Conservation (phyloP, 2,329 filamentous ascomycete species). For the Sporothrix brasiliensis region DNA sequence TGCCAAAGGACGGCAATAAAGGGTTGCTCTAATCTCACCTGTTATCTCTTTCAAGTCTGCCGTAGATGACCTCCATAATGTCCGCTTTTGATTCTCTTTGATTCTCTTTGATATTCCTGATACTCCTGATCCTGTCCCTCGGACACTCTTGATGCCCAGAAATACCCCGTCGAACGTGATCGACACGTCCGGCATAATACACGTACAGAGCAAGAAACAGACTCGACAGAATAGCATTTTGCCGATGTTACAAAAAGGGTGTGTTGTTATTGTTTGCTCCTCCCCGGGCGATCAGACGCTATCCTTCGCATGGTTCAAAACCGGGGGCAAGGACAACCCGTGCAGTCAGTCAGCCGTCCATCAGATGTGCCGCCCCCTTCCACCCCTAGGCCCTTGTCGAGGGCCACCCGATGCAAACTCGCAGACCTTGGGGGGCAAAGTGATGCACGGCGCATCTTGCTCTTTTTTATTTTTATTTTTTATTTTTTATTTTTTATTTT, state of each 20-base stretch:
- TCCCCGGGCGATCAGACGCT: constrained; percentile 6
- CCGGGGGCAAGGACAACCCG: constrained; percentile 19
- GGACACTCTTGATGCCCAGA: neutral
- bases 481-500: neutral
- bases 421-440: neutral
- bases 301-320: neutral
- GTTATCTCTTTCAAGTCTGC: too few relatives aligned
- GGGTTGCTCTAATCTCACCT: too few relatives aligned
- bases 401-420: neutral
- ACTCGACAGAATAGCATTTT: constrained; percentile 8
- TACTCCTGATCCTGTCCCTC: neutral
- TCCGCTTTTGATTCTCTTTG: neutral
- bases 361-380: neutral
- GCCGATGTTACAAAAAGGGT: constrained; percentile 1
- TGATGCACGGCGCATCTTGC: constrained; percentile 11
- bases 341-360: neutral
- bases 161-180: neutral
- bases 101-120: neutral
- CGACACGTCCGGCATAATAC: constrained; percentile 14
- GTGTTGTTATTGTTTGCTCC: neutral
- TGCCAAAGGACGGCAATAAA: neutral
- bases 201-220: neutral
- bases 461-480: neutral
- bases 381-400: neutral
- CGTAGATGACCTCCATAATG: too few relatives aligned